phyloP scores from a whole-genome alignment of 495 filamentous ascomycete species.

The Niebla homalea region DNA sequence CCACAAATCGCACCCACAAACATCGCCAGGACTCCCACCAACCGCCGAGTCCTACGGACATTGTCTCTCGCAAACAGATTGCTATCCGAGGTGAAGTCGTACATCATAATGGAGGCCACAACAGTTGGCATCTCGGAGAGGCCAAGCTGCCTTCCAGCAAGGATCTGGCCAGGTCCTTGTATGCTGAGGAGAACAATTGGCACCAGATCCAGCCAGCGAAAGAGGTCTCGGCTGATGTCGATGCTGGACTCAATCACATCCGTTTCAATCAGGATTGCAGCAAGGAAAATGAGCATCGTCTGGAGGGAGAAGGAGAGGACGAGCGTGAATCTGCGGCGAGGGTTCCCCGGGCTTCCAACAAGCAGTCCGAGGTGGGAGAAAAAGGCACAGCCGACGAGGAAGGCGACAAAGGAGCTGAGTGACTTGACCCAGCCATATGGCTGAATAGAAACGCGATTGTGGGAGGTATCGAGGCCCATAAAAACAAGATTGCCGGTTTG shows the following conservation, averaged over 20 bases:
- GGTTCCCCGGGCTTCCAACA: constrained; percentile 15
- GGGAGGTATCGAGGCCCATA: constrained; percentile 46
- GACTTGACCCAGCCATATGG: constrained; percentile 49
- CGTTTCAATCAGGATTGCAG: constrained; percentile 41
- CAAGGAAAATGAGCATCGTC: constrained; percentile 37
- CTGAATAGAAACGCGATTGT: constrained; percentile 16
- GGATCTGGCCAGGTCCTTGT: constrained; percentile 56
- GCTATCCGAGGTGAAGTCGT: constrained; percentile 49
- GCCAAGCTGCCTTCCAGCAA: constrained; percentile 45
- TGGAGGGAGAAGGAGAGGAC: constrained; percentile 44
- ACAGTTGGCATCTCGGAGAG: constrained; percentile 58
- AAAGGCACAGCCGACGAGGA: constrained; percentile 39
- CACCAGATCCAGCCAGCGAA: constrained; percentile 33
- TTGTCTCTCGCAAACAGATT: constrained; percentile 35
- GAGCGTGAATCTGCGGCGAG: constrained; percentile 33
- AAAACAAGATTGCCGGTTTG: constrained; percentile 56
- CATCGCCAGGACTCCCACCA: constrained; percentile 41
- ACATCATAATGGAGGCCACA: constrained; percentile 57
- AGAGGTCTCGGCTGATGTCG: constrained; percentile 21
- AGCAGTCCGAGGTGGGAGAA: constrained; percentile 26
- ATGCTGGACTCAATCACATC: constrained; percentile 30
- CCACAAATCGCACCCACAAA: constrained; percentile 48
- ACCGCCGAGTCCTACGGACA: constrained; percentile 48
- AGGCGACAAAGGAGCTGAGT: constrained; percentile 38
- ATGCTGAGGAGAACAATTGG: constrained; percentile 54